phyloP scores from a whole-genome alignment of 108 stramenopile species.

The Skeletonema menzelii region DNA sequence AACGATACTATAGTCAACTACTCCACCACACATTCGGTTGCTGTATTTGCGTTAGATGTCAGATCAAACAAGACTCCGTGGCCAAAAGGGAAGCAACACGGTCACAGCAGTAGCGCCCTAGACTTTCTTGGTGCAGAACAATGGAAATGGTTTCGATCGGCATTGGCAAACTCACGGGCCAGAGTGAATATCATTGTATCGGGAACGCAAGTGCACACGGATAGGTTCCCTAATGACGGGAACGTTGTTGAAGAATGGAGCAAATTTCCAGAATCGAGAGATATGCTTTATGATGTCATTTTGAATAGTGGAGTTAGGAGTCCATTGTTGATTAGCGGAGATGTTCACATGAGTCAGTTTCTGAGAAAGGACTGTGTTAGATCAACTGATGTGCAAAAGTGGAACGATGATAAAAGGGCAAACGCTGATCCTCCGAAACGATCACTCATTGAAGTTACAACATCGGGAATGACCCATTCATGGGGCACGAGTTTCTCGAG shows the following conservation, averaged over 20 bases:
- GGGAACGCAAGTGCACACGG: slow-evolving; percentile 72
- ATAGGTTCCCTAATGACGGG: slow-evolving; percentile 56
- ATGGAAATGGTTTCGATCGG: slow-evolving; percentile 83
- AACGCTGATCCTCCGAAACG: slow-evolving; percentile 18
- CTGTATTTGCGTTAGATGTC: slow-evolving; percentile 78
- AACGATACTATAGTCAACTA: slow-evolving; percentile 6
- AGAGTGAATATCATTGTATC: slow-evolving; percentile 76
- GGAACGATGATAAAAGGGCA: neutral
- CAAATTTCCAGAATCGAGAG: slow-evolving; percentile 62
- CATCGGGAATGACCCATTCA: slow-evolving; percentile 80
- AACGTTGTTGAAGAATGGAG: slow-evolving; percentile 78
- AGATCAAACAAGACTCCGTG: slow-evolving; percentile 78
- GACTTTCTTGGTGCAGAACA: slow-evolving; percentile 83
- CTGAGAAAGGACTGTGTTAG: slow-evolving; percentile 62
- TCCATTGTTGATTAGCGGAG: slow-evolving; percentile 70
- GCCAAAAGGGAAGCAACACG: slow-evolving; percentile 46
- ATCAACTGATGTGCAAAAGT: neutral
- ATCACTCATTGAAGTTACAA: slow-evolving; percentile 71
- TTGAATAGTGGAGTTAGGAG: slow-evolving; percentile 58
- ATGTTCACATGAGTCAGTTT: slow-evolving; percentile 84
- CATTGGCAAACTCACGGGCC: slow-evolving; percentile 66
- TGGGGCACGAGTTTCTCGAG: slow-evolving; percentile 60
- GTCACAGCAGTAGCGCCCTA: neutral
- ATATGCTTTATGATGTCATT: slow-evolving; percentile 68
- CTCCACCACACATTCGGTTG: slow-evolving; percentile 57